Evolutionary conservation across 495 filamentous ascomycete genomes (phyloP), one percentile per base, ranked within the genome.

Genomic region (Talaromyces liani): DNA sequence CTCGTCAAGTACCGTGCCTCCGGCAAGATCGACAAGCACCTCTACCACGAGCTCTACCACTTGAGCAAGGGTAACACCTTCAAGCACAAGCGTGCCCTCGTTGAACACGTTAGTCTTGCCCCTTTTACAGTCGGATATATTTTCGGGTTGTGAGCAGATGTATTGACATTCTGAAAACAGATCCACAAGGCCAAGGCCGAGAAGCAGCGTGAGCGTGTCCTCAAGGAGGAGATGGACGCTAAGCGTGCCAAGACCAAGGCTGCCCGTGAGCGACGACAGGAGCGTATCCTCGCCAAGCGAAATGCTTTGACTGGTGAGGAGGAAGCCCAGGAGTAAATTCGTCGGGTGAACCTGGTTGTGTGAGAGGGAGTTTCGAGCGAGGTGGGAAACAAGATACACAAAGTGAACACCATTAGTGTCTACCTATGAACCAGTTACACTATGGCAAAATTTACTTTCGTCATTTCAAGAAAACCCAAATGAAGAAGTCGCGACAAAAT

Each of bases 1-100:
- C 87, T 99, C 69, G 93, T 96, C 84, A 96, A 97, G 84, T 99
- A 99, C 85, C 94, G 94, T 82, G 93, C 92, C 77, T 87, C 88
- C 74, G 94, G 94, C 80, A 99, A 99, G 90, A 99, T 99, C 80
- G 94, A 99, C 85, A 99, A 99, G 87, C 95, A 99, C 85, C 92
- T 99, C 60, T 99, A 99, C 87, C 94, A 99, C 86, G 91, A 97
- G 84, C 92, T 99, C 67, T 99, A 99, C 85, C 93, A 97, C 80
- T 82, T 96, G 72, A 90, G 88, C 88, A 99, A 99, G 92, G 94
- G 94, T 96, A 99, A 99, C 88, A 93, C 94, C 77, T 99, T 99
- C 89, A 99, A 99, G 92, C 94, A 99, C 89, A 99, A 97, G 91
- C 89, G 94, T 75, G 94, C 91, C 67, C 88, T 99, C 70, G 91